Base-by-base conservation (phyloP, 768 basidiomycete species). In the Boletellus ananas region DNA sequence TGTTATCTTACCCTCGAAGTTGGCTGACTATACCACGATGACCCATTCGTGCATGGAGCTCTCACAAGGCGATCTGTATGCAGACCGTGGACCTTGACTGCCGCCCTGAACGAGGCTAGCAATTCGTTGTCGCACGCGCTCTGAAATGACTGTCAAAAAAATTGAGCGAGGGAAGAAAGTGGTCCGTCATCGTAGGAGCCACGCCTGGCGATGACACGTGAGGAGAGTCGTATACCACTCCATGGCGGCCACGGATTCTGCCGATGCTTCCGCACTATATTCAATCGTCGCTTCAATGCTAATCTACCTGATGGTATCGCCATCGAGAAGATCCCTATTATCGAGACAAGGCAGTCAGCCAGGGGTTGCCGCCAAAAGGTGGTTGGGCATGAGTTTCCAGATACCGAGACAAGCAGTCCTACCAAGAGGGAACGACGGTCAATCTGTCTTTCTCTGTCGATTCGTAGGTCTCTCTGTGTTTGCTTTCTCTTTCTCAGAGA, bases 151-250 rank as follows among this genome's bases (percentile, higher is more conserved):
- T n/a, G n/a, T n/a, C n/a, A n/a, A n/a, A n/a, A n/a, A n/a, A n/a
- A n/a, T 23, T 23, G 23, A 23, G 23, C 23, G 23, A 23, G 23
- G 23, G n/a, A n/a, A n/a, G n/a, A n/a, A n/a, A n/a, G n/a, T n/a
- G n/a, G n/a, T n/a, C n/a, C 23, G 23, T 23, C 23, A 23, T 23
- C 23, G 23, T 23, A 23, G 23, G 23, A 23, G 23, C 23, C 5
- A 23, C 23, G 23, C 23, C 23, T 23, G 23, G 3, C 23, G 23
- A 23, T 23, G n/a, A 23, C 23, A 5, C 5, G 23, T 92, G 63
- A 89, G 91, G 73, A 81, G 83, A 60, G 81, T 85, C 63, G 84
- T 93, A 47, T 91, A 90, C 43, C 60, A 70, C 50, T 50, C 51
- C 9, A 18, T 34, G 2, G 29, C 60, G 14, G 65, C 72, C 37